Percentiles rank a stretch among this genome's conserved stretches.
These are phyloP conservation scores for Entophlyctis helioformis DNA, from an alignment of 192 early-diverging fungal genomes.

Conservation along the genomic window DNA sequence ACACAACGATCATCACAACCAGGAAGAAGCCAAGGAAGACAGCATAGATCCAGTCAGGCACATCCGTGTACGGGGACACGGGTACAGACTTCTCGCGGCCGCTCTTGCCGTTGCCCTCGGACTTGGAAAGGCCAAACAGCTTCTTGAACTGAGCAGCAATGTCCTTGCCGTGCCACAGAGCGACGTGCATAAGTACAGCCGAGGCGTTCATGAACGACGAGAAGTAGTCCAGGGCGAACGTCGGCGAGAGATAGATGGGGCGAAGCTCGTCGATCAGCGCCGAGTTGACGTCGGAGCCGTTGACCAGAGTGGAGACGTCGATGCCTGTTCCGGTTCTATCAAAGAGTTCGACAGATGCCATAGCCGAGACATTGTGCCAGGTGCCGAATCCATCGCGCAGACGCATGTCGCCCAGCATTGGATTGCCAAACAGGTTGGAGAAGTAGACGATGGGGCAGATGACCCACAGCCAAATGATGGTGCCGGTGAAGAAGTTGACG, in stretches of 20 bases:
- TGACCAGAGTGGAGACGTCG: too few relatives aligned
- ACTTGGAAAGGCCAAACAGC: background rate
- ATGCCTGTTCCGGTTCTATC: too few relatives aligned
- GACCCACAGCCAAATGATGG: constrained; percentile 6
- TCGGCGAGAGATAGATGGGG: constrained; percentile 14
- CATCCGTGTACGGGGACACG: background rate
- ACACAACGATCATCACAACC: constrained; percentile 1
- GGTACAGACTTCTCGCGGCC: background rate
- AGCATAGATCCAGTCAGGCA: too few relatives aligned
- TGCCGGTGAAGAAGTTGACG: constrained; percentile 3
- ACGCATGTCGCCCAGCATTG: constrained; percentile 1
- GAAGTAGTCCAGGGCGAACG: constrained; percentile 13
- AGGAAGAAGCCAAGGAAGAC: background rate
- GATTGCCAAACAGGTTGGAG: constrained; percentile 20
- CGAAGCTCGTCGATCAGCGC: constrained; percentile 1
- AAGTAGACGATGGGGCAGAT: constrained; percentile 17
- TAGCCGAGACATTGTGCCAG: background rate
- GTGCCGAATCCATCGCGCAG: background rate
- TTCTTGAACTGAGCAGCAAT: background rate
- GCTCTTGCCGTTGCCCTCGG: background rate
- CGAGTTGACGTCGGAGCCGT: background rate
- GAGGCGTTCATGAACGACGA: constrained; percentile 31
- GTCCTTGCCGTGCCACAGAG: constrained; percentile 42
- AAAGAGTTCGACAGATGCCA: too few relatives aligned
- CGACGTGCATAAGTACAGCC: constrained; percentile 43